Evolutionary conservation across 352 stramenopile species (phyloP).

Genomic region (Phytophthora idaei): DNA sequence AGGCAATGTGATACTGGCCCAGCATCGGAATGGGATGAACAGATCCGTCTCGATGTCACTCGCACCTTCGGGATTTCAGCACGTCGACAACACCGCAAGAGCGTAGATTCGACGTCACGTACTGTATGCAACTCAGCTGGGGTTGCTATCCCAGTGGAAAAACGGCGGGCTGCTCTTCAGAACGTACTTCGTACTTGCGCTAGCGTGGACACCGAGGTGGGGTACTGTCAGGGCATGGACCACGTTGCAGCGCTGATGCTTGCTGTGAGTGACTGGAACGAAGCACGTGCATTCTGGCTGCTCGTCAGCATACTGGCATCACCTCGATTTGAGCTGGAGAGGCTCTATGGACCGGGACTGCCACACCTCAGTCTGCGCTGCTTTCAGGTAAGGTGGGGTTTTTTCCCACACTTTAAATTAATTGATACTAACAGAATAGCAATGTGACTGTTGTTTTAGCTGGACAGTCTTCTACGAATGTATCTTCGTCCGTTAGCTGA

Average conservation of each 20-base stretch:
- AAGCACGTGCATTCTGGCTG: conserved; percentile 73
- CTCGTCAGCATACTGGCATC: conserved; percentile 61
- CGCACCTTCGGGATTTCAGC: conserved; percentile 73
- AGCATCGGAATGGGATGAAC: conserved; percentile 51
- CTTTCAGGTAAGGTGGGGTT: conserved; percentile 49
- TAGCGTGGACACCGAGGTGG: conserved; percentile 70
- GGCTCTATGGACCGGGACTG: conserved; percentile 63
- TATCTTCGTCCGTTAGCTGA: conserved; percentile 47
- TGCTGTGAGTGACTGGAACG: conserved; percentile 69
- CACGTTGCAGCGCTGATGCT: conserved; percentile 67
- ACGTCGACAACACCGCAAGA: conserved; percentile 42
- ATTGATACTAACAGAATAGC: background rate
- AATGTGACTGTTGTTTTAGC: conserved; percentile 25
- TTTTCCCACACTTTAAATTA: background rate
- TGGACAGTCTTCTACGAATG: conserved; percentile 53
- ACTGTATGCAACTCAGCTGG: conserved; percentile 20
- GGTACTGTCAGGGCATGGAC: conserved; percentile 83
- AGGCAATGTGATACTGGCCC: conserved; percentile 39
- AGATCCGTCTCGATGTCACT: conserved; percentile 72
- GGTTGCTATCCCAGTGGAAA: conserved; percentile 34
- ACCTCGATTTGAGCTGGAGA: conserved; percentile 61
- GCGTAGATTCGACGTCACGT: conserved; percentile 13
- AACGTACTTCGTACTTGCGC: conserved; percentile 72
- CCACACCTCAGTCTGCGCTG: conserved; percentile 68
- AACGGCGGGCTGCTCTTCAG: conserved; percentile 44